Conservation (phyloP, 345 rosid genomes). For the Alliaria petiolata region DNA sequence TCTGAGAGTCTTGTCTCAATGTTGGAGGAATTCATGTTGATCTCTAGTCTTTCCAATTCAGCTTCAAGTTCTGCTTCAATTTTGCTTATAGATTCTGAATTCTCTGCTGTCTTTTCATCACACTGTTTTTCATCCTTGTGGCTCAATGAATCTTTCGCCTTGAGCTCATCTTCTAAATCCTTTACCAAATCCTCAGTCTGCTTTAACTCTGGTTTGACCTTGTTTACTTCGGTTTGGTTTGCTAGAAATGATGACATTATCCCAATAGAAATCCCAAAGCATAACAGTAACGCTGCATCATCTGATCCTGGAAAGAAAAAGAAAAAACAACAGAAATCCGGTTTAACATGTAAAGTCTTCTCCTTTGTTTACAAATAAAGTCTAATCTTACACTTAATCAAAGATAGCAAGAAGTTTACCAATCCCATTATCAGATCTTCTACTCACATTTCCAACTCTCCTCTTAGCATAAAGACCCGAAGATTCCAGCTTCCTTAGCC, state of each 20-base stretch:
- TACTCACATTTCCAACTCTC: slow-evolving; percentile 21
- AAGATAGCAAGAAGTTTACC: neutral
- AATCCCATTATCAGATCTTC: slow-evolving; percentile 28
- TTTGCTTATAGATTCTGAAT: slow-evolving; percentile 51
- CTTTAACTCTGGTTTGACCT: slow-evolving; percentile 48
- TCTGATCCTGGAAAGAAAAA: slow-evolving; percentile 43
- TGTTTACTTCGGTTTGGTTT: slow-evolving; percentile 45
- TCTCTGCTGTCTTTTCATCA: slow-evolving; percentile 41
- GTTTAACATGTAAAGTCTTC: neutral
- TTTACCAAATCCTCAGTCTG: slow-evolving; percentile 58
- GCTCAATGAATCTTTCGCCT: slow-evolving; percentile 59
- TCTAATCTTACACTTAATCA: neutral
- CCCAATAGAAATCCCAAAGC: slow-evolving; percentile 71
- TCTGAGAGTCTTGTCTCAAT: slow-evolving; percentile 43
- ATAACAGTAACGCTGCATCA: slow-evolving; percentile 45
- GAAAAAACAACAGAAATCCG: neutral
- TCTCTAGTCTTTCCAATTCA: slow-evolving; percentile 83
- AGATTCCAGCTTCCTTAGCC: slow-evolving; percentile 40
- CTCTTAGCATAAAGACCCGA: slow-evolving; percentile 35
- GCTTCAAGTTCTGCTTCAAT: slow-evolving; percentile 98
- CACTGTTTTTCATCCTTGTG: slow-evolving; percentile 23
- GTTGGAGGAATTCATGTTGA: slow-evolving; percentile 47
- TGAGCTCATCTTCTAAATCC: slow-evolving; percentile 74
- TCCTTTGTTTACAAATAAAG: neutral
- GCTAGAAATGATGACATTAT: slow-evolving; percentile 48